Conservation (phyloP, 2,329 filamentous ascomycete species). For the Trematosphaeria pertusa region DNA sequence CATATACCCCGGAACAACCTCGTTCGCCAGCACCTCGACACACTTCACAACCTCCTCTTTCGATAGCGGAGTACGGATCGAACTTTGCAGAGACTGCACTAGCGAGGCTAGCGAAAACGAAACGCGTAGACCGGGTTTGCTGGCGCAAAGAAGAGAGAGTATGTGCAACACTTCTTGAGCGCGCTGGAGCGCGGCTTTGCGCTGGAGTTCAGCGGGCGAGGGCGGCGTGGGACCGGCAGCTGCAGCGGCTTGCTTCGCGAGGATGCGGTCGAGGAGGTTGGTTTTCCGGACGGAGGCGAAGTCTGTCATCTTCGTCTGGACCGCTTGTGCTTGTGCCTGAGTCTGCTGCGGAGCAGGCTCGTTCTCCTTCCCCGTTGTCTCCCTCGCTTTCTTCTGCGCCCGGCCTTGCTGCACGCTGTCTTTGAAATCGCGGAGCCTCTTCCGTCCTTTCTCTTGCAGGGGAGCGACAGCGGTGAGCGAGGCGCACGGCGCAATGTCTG, state of each 20-base stretch:
- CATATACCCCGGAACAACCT: conserved; percentile 54
- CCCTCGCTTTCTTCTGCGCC: conserved; percentile 38
- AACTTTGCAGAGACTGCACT: conserved; percentile 53
- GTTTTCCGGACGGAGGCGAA: conserved; percentile 51
- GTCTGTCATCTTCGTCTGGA: conserved; percentile 48
- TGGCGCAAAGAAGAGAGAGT: conserved; percentile 51
- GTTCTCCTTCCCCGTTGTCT: conserved; percentile 41
- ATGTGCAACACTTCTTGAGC: conserved; percentile 54
- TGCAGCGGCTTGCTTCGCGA: conserved; percentile 56
- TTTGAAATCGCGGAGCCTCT: conserved; percentile 73
- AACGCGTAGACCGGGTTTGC: conserved; percentile 43
- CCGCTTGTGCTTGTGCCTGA: conserved; percentile 19
- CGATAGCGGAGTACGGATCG: conserved; percentile 54
- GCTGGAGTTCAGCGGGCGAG: conserved; percentile 52
- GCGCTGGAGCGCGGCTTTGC: conserved; percentile 56
- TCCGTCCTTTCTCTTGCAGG: conserved; percentile 70
- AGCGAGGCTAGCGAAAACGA: conserved; percentile 54
- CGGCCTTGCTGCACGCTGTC: conserved; percentile 58
- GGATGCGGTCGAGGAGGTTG: conserved; percentile 58
- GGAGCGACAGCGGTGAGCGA: conserved; percentile 63
- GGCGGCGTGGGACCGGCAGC: conserved; percentile 48
- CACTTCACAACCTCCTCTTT: conserved; percentile 53
- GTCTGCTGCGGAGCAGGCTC: conserved; percentile 18
- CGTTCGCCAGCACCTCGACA: conserved; percentile 51
- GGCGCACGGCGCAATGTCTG: conserved; percentile 59